Percentiles rank a stretch among this genome's conserved stretches.
Conservation (phyloP, 768 basidiomycete species). For the Heimioporus sp. region DNA sequence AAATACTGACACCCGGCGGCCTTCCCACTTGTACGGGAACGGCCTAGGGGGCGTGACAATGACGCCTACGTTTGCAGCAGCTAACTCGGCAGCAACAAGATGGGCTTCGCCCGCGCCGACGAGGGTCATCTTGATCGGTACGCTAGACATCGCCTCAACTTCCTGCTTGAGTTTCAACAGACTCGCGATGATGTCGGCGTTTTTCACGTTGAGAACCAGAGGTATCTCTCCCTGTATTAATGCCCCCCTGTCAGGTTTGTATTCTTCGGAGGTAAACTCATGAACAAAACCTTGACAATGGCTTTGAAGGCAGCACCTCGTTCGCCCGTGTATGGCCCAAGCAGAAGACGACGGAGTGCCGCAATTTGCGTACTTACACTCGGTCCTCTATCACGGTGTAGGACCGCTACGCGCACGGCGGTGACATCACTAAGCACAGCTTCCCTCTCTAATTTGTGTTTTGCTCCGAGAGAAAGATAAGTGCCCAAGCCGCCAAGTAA, state of each 20-base stretch:
- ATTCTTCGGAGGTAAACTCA: background rate
- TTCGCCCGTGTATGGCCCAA: slow-evolving; percentile 27
- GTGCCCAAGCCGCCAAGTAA: slow-evolving; percentile 64
- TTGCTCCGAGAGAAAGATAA: slow-evolving; percentile 57
- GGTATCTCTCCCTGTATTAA: slow-evolving; percentile 50
- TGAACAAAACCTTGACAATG: slow-evolving; percentile 35
- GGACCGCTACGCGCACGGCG: slow-evolving; percentile 60
- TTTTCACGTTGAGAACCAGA: slow-evolving; percentile 64
- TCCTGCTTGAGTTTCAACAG: slow-evolving; percentile 60
- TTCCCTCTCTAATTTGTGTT: slow-evolving; percentile 53
- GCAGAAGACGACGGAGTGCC: slow-evolving; percentile 47
- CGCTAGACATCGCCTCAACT: slow-evolving; percentile 38
- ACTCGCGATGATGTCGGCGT: slow-evolving; percentile 74
- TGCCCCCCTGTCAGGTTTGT: slow-evolving; percentile 6
- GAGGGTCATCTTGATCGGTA: slow-evolving; percentile 45
- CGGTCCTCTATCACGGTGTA: slow-evolving; percentile 23
- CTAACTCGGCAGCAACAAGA: slow-evolving; percentile 43
- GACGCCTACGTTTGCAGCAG: slow-evolving; percentile 63
- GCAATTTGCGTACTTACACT: slow-evolving; percentile 68
- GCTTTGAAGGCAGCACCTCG: slow-evolving; percentile 32
- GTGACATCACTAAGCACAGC: slow-evolving; percentile 66
- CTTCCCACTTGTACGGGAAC: slow-evolving; percentile 66
- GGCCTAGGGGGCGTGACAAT: slow-evolving; percentile 64
- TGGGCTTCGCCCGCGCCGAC: slow-evolving; percentile 58
- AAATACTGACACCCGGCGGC: slow-evolving; percentile 53